phyloP scores from a whole-genome alignment of 495 filamentous ascomycete species.

The Talaromyces ruber region DNA sequence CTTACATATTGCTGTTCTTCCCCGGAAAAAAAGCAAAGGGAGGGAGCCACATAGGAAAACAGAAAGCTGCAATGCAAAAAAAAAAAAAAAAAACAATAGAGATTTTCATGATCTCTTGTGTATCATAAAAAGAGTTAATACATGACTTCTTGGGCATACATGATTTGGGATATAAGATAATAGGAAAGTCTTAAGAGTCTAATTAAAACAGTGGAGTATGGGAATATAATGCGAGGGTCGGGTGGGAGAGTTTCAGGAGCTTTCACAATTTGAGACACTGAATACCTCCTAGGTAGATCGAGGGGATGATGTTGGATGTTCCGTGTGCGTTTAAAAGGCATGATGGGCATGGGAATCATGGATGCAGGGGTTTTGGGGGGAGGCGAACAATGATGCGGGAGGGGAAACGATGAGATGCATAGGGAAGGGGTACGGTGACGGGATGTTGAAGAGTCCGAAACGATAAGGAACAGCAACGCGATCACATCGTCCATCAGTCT shows the following conservation, averaged over 20 bases:
- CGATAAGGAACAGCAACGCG: neutral
- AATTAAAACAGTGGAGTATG: constrained; percentile 28
- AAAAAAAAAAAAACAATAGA: neutral
- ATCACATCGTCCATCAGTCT: neutral
- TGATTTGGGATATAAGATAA: constrained; percentile 24
- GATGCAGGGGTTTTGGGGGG: neutral
- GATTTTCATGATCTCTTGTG: constrained; percentile 20
- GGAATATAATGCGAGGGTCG: constrained; percentile 9
- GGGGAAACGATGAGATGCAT: neutral
- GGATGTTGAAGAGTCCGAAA: neutral
- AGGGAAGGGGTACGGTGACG: constrained; percentile 1
- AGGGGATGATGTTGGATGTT: constrained; percentile 11
- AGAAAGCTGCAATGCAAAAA: neutral
- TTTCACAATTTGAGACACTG: constrained; percentile 7
- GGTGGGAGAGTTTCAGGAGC: neutral
- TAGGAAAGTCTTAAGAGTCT: constrained; percentile 32
- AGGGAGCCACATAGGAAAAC: neutral
- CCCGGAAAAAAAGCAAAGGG: neutral
- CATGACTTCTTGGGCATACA: constrained; percentile 46
- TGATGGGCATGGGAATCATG: constrained; percentile 4
- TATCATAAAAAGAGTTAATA: constrained; percentile 24
- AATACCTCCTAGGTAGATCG: constrained; percentile 8
- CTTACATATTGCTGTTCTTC: neutral
- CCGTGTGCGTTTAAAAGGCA: neutral
- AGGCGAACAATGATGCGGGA: neutral